Base-by-base conservation (phyloP, 148 eudicot genomes). In the Persicaria tinctoria region DNA sequence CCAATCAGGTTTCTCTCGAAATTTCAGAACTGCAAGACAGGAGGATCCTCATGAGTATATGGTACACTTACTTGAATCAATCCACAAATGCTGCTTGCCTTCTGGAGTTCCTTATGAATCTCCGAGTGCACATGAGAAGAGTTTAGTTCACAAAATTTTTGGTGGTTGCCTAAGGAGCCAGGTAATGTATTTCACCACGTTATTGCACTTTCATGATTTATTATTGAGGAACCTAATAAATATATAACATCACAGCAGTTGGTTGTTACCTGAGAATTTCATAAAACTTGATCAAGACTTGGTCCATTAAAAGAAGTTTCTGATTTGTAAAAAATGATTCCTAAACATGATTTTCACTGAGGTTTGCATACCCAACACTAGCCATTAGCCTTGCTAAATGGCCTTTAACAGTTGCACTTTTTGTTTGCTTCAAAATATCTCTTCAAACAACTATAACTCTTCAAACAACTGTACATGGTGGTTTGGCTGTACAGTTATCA, bases 31-130 rank as follows among this genome's bases (percentile, higher is more conserved):
- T 80, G 83, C 90, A 17, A 92, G 99, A 76, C 97, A 92, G 81
- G 97, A 95, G 80, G 99, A 95, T 83, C 97, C 99, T 38, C 99
- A 95, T 81, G 99, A 95, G 73, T 95, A 89, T 86, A 90, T 95
- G 99, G 91, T 95, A 73, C 88, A 95, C 82, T 79, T 95, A 80
- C 81, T 95, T 70, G 97, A 95, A 80, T 90, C 97, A 1, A 95
- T 95, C 97, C 97, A 95, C 79, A 95, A 84, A 73, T 95, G 99
- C 74, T 92, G 94, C 85, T 83, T 95, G 73, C 94, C 99, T 64
- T 84, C 90, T 23, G 97, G 99, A 74, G 91, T 92, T 68, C 92
- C 92, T 47, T 83, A 87, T 68, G 94, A 92, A 88, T 92, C 99
- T 16, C 91, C 96, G 47, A 79, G 85, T 85, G 99, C 99, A 57